phyloP scores from a whole-genome alignment of 441 rosid genomes.

The Gossypium lobatum region DNA sequence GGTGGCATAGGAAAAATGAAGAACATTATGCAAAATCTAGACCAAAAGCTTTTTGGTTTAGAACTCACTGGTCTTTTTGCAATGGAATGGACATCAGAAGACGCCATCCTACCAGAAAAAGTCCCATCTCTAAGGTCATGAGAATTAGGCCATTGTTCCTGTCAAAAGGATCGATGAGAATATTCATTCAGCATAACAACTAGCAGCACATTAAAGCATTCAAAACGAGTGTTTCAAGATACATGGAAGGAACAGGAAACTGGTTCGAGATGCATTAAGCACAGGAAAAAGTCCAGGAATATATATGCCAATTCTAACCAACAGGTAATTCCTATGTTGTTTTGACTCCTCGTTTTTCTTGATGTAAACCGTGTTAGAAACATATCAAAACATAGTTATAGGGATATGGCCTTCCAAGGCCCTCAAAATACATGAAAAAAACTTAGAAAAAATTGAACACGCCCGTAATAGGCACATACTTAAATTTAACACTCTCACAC shows the following conservation, averaged over 20 bases:
- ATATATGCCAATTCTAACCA: slow-evolving; percentile 4
- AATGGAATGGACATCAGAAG: slow-evolving; percentile 31
- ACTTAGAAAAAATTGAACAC: neutral
- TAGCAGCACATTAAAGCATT: neutral
- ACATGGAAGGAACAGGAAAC: neutral
- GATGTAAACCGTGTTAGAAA: neutral
- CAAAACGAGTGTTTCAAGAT: neutral
- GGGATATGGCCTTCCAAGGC: neutral
- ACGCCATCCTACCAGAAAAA: slow-evolving; percentile 30
- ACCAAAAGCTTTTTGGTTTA: slow-evolving; percentile 6
- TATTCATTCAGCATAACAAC: neutral
- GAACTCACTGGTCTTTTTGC: slow-evolving; percentile 54
- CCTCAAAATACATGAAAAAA: neutral
- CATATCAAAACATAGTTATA: neutral
- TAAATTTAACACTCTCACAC: neutral
- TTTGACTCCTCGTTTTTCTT: neutral
- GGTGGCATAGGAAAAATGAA: neutral
- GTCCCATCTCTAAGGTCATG: slow-evolving; percentile 47
- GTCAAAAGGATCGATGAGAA: slow-evolving; percentile 20
- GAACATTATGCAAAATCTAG: neutral
- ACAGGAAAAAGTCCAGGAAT: neutral
- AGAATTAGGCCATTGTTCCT: slow-evolving; percentile 59
- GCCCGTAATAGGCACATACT: neutral
- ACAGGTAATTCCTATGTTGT: neutral
- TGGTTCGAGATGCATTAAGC: neutral